These are phyloP conservation scores for Dactylella cylindrospora DNA, from an alignment of 2,329 filamentous ascomycete genomes.

Conservation along the genomic window DNA sequence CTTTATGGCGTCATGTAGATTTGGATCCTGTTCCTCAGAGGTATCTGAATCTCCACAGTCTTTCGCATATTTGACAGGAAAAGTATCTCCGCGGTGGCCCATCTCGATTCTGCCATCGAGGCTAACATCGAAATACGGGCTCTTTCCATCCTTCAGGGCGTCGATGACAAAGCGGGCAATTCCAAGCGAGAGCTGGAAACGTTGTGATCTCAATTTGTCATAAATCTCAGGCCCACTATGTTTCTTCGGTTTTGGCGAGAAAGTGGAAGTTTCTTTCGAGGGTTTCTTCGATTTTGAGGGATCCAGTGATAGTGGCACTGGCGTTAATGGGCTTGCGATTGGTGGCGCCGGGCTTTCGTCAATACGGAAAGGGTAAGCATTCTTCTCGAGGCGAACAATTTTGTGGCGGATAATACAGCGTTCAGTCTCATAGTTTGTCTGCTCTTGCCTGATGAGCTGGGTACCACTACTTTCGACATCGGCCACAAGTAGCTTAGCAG, in stretches of 20 bases:
- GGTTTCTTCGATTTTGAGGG: neutral
- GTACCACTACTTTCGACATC: too few relatives aligned
- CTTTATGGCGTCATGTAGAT: neutral
- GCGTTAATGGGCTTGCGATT: too few relatives aligned
- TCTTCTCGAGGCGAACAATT: too few relatives aligned
- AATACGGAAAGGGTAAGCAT: too few relatives aligned
- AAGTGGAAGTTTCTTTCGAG: too few relatives aligned
- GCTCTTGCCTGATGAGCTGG: too few relatives aligned
- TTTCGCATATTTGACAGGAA: neutral
- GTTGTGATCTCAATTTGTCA: slow-evolving; percentile 13
- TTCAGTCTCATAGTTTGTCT: too few relatives aligned
- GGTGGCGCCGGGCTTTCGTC: too few relatives aligned
- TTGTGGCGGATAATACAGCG: too few relatives aligned
- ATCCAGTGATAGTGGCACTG: too few relatives aligned
- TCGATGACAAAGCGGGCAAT: slow-evolving; percentile 29
- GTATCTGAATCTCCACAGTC: neutral
- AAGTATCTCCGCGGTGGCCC: neutral
- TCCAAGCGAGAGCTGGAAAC: slow-evolving; percentile 11
- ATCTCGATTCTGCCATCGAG: slow-evolving; percentile 36
- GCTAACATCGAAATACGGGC: slow-evolving; percentile 26
- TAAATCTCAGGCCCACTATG: slow-evolving; percentile 8
- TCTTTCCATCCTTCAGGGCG: slow-evolving; percentile 8
- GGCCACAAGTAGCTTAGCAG: too few relatives aligned
- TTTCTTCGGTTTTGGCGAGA: neutral
- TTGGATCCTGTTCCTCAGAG: neutral